These are phyloP conservation scores for Rosa lucieae DNA, from an alignment of 306 rosid genomes.

Conservation along the genomic window DNA sequence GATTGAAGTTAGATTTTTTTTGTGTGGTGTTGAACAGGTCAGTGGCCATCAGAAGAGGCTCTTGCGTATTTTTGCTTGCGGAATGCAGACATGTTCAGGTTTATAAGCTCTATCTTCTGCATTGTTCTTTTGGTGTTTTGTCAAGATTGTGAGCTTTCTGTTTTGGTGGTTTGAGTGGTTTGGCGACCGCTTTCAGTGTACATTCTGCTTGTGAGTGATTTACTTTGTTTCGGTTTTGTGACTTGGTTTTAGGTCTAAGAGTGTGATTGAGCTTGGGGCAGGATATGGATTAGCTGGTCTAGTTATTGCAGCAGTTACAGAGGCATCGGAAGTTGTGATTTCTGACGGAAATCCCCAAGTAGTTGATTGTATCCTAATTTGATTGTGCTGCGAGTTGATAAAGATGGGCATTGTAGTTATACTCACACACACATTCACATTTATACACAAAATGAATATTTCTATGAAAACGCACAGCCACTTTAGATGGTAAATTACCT, in stretches of 20 bases:
- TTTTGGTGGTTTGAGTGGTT: constrained; percentile 19
- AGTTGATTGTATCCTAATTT: constrained; percentile 79
- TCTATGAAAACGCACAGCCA: background rate
- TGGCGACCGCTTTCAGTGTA: constrained; percentile 14
- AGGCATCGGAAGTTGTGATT: constrained; percentile 79
- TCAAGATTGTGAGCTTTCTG: background rate
- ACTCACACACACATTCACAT: background rate
- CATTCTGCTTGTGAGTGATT: constrained; percentile 11
- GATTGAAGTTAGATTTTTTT: background rate
- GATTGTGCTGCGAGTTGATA: background rate
- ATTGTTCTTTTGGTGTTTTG: constrained; percentile 16
- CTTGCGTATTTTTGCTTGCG: constrained; percentile 84
- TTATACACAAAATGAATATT: background rate
- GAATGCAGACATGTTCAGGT: constrained; percentile 70
- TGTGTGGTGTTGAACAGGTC: constrained; percentile 55
- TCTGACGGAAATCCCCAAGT: constrained; percentile 97
- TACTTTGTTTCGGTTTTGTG: constrained; percentile 17
- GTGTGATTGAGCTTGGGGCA: constrained; percentile 90
- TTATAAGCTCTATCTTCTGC: constrained; percentile 10
- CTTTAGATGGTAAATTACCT: background rate
- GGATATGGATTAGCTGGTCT: constrained; percentile 96
- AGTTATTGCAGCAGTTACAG: constrained; percentile 74
- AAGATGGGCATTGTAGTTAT: background rate
- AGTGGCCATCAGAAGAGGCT: constrained; percentile 97
- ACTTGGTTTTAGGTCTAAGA: constrained; percentile 57